Base-by-base conservation (phyloP, 306 rosid genomes). In the Elaeagnus macrophylla region DNA sequence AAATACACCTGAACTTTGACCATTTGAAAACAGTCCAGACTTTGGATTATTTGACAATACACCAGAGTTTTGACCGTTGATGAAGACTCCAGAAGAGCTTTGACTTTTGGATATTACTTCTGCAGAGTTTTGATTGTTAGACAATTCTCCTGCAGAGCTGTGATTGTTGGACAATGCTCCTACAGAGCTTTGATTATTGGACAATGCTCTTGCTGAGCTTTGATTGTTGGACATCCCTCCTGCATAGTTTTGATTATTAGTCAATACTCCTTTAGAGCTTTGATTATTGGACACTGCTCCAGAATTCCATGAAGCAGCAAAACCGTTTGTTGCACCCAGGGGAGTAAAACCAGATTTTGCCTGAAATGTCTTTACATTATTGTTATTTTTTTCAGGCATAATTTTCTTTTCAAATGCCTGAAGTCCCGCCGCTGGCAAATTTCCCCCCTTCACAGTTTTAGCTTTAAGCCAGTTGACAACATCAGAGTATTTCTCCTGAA, bases 381-480 rank as follows among this genome's bases (percentile, higher is more conserved):
- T 71, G 63, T 61, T 82, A 48, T 76, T 57, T 49, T 61, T 66
- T 56, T 73, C 85, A 16, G 76, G 57, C 11, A 17, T 73, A 51
- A 71, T 44, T 61, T 74, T 83, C 64, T 67, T 83, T 62, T 70
- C 91, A 58, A 67, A 43, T 19, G 60, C 57, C 41, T 55, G 61
- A 77, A 72, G 68, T 56, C 69, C 68, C 0, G 66, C 57, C 53
- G 74, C 56, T 38, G 74, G 62, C 52, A 57, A 68, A 71, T 48
- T 82, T 69, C 68, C 89, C 54, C 71, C 81, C 56, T 77, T 82
- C 45, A 59, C 54, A 57, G 89, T 80, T 59, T 82, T 84, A 67
- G 72, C 80, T 79, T 87, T 86, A 54, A 91, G 86, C 99, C 99
- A 91, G 59, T 76, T 79, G 61, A 91, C 95, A 20, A 91, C 83